Base-by-base conservation (phyloP, 2,329 filamentous ascomycete species). In the Alternaria arbusti region DNA sequence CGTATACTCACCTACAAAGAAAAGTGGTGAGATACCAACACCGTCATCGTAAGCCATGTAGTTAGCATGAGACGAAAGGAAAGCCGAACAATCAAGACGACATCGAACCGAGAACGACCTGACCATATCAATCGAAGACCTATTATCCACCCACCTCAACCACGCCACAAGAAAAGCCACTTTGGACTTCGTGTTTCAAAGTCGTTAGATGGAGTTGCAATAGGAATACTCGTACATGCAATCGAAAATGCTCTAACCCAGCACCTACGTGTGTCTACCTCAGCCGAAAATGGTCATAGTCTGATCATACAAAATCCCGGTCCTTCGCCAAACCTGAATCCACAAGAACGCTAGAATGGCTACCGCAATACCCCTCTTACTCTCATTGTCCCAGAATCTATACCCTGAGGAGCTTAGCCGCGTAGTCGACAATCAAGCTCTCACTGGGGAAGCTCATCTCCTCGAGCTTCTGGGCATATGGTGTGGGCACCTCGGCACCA, bases 401-500 rank as follows among this genome's bases (percentile, higher is more conserved):
- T 79, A 96, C 85, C 71, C 89, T 88, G 78, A 99, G 86, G 74
- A 98, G 86, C 89, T 97, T 98, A 73, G 91, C 93, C 59, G 91
- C 91, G 80, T 96, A 95, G 74, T 91, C 86, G 81, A 93, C 91
- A 78, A 99, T 97, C 74, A 97, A 86, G 70, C 90, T 82, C 85
- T 97, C 93, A 72, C 90, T 92, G 54, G 96, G 96, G 91, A 99
- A 99, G 76, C 87, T 87, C 93, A 99, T 91, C 84, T 96, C 90
- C 87, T 99, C 96, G 62, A 99, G 88, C 80, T 93, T 92, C 82
- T 91, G 86, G 63, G 96, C 95, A 80, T 99, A 98, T 40, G 96
- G 96, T 8, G 96, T 99, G 54, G 96, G 96, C 12, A 99, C 96
- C 82, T 99, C 96, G 70, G 96, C 95, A 81, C 96, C 96, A 63